Conservation (phyloP, 768 basidiomycete genomes). For the Cystofilobasidium bisporidii region DNA sequence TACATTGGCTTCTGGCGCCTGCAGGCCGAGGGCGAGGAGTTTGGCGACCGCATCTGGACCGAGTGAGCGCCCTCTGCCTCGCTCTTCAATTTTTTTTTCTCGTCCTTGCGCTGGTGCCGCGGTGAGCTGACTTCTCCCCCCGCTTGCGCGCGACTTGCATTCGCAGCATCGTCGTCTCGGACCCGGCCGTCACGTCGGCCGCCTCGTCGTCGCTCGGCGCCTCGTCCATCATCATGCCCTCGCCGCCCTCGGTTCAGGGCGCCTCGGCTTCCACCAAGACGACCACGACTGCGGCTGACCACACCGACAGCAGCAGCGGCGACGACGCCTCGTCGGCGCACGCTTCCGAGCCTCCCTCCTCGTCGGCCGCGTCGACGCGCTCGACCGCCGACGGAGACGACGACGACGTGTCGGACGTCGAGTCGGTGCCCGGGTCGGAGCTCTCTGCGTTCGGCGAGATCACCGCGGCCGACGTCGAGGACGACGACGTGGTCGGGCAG, state of each 20-base stretch:
- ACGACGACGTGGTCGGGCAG: not conserved
- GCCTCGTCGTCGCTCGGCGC: conserved; percentile 53
- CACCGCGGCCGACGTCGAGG: not conserved
- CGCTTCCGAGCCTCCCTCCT: not conserved
- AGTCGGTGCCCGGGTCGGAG: not conserved
- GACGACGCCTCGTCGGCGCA: not conserved
- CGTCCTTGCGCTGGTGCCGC: too few relatives aligned
- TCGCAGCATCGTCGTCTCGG: conserved; percentile 63
- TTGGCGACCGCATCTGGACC: conserved; percentile 68
- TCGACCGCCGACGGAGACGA: not conserved
- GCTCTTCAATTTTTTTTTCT: conserved; percentile 17
- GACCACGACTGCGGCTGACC: not conserved
- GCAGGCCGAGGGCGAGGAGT: conserved; percentile 52
- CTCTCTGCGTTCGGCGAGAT: not conserved
- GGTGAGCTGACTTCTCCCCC: too few relatives aligned
- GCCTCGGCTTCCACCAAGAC: not conserved
- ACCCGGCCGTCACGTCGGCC: conserved; percentile 42
- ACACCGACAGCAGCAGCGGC: not conserved
- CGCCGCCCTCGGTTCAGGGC: conserved; percentile 29
- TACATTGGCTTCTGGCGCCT: conserved; percentile 72
- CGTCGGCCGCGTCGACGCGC: not conserved
- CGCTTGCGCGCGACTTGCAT: too few relatives aligned
- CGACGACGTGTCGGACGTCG: conserved; percentile 8
- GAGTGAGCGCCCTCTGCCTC: conserved; percentile 49
- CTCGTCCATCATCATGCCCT: conserved; percentile 64